phyloP scores from a whole-genome alignment of 2,329 filamentous ascomycete species.

The Clonostachys byssicola region DNA sequence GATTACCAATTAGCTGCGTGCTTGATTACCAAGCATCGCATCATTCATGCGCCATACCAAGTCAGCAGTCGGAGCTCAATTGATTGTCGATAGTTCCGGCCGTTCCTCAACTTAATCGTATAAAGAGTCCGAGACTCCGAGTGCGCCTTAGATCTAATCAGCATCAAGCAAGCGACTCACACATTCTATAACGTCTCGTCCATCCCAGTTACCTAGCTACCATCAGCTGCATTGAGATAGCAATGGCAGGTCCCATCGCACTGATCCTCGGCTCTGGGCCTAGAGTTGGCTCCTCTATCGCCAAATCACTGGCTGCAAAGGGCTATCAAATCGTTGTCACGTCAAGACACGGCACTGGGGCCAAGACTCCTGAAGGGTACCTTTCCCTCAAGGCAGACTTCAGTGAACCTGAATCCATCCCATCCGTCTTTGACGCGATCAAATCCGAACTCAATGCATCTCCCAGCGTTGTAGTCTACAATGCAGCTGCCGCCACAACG shows the following conservation, averaged over 20 bases:
- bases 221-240: no score
- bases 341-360: slow-evolving; percentile 5
- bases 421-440: slow-evolving; percentile 23
- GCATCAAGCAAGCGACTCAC: no score
- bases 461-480: slow-evolving; percentile 36
- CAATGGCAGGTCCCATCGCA: background rate
- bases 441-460: slow-evolving; percentile 17
- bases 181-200: no score
- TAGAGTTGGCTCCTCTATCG: slow-evolving; percentile 1
- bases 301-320: background rate
- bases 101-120: no score
- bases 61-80: no score
- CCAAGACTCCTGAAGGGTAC: background rate
- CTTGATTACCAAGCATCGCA: no score
- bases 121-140: no score
- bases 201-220: no score
- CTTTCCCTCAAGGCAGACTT: slow-evolving; percentile 4
- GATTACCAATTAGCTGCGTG: no score
- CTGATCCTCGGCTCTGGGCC: slow-evolving; percentile 4
- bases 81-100: no score
- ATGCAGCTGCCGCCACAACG: slow-evolving; percentile 26
- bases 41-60: no score
- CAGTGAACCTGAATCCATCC: slow-evolving; percentile 1
- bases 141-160: no score
- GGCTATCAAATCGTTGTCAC: slow-evolving; percentile 2